Evolutionary conservation across 1,139 yeast genomes (phyloP), one percentile per base, ranked within the genome.

Genomic region (Spathaspora sp.): DNA sequence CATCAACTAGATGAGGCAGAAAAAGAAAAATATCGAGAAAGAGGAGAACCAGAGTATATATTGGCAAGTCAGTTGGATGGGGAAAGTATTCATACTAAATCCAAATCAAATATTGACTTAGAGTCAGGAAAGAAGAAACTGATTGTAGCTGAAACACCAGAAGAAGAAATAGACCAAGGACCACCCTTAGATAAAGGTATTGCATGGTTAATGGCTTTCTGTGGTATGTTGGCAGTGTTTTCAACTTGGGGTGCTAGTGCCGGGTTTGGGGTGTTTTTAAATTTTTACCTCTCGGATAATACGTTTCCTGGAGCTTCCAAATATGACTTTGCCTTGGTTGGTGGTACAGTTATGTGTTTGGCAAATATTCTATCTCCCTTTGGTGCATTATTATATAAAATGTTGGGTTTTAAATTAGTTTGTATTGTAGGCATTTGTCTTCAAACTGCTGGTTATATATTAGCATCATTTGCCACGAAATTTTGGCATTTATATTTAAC

Each of bases 221-320:
- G 86, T 53, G 79, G 79, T 0, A 70, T 80, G 60, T 56, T 76
- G 41, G 60, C 70, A 23, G 60, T 65, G 25, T 70, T 82, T 41
- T 75, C 81, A 26, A 79, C 90, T 1, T 87, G 95, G 95, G 95
- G 95, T 18, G 72, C 83, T 41, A 84, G 83, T 56, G 79, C 88
- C 4, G 78, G 81, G 0, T 87, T 76, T 57, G 91, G 93, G 42
- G 85, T 87, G 3, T 85, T 80, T 55, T 64, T 87, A 31, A 75
- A 80, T 33, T 82, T 70, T 56, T 87, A 83, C 58, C 58, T 82
- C 20, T 47, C 51, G 15, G 56, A 69, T 38, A 61, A 76, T 42
- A 64, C 70, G 1, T 84, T 83, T 51, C 74, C 78, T 0, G 86
- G 81, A 0, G 86, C 89, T 0, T 66, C 81, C 0, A 65, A 71